Percentiles rank a stretch among this genome's conserved stretches.
Conservation (phyloP, 306 rosid species). For the Abrus precatorius region DNA sequence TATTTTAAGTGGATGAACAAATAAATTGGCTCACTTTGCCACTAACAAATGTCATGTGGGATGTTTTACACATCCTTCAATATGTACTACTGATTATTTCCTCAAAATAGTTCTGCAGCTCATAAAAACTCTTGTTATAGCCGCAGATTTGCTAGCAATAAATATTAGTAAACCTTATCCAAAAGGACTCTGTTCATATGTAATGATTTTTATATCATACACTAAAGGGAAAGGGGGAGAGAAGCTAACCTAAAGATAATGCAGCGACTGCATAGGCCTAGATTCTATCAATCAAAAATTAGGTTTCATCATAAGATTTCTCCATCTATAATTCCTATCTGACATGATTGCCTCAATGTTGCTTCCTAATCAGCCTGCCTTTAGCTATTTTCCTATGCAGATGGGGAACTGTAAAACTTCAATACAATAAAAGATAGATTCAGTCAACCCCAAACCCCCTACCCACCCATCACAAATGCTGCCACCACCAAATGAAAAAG, state of each 20-base stretch:
- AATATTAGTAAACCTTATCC: slow-evolving; percentile 32
- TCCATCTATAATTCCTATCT: slow-evolving; percentile 1
- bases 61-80: slow-evolving; percentile 6
- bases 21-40: slow-evolving; percentile 39
- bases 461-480: too few species aligned
- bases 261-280: slow-evolving; percentile 34
- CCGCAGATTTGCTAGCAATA: slow-evolving; percentile 20
- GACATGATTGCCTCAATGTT: slow-evolving; percentile 5
- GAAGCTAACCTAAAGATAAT: slow-evolving; percentile 10
- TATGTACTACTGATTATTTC: slow-evolving; percentile 31
- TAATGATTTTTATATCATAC: slow-evolving; percentile 29
- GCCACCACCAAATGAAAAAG: neutral
- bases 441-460: neutral
- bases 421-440: neutral
- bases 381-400: slow-evolving; percentile 22
- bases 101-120: slow-evolving; percentile 29
- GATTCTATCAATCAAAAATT: slow-evolving; percentile 26
- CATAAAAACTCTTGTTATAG: slow-evolving; percentile 22
- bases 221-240: neutral
- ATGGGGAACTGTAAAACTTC: slow-evolving; percentile 26
- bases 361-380: slow-evolving; percentile 14
- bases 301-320: slow-evolving; percentile 30
- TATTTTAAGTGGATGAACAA: slow-evolving; percentile 31
- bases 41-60: slow-evolving; percentile 15
- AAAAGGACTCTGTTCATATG: neutral